Evolutionary conservation across 352 stramenopile species (phyloP).

Genomic region (Peronospora destructor): DNA sequence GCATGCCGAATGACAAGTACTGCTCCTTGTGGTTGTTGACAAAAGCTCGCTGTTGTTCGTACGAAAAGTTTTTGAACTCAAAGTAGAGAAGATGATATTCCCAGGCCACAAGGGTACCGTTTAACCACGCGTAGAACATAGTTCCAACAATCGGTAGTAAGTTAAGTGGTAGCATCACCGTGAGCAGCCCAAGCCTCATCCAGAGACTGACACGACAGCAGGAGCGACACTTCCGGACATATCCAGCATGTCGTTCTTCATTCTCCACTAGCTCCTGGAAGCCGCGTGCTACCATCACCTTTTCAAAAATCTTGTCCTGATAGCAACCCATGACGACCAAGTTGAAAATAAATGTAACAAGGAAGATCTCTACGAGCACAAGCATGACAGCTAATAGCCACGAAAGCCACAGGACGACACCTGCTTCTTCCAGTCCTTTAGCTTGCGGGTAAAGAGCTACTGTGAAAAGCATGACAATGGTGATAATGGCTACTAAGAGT

Average conservation of each 20-base stretch:
- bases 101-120: conserved; percentile 61
- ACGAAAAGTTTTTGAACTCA: conserved; percentile 55
- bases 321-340: conserved; percentile 47
- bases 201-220: conserved; percentile 58
- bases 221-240: conserved; percentile 33
- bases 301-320: conserved; percentile 59
- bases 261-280: conserved; percentile 45
- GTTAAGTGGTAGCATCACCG: conserved; percentile 61
- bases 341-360: conserved; percentile 66
- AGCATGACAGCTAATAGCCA: conserved; percentile 57
- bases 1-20: conserved; percentile 67
- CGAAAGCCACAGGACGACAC: conserved; percentile 33
- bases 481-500: conserved; percentile 37
- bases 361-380: conserved; percentile 62
- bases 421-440: conserved; percentile 32
- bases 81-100: conserved; percentile 76
- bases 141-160: conserved; percentile 60
- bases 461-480: conserved; percentile 43
- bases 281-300: conserved; percentile 43
- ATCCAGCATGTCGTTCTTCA: conserved; percentile 37
- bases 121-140: conserved; percentile 58
- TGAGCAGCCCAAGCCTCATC: conserved; percentile 40
- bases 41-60: conserved; percentile 48
- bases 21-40: conserved; percentile 40
- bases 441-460: conserved; percentile 41